Evolutionary conservation across 2,329 filamentous ascomycete species (phyloP), one percentile per base, ranked within the genome.

Genomic region (Cercospora berteroae): DNA sequence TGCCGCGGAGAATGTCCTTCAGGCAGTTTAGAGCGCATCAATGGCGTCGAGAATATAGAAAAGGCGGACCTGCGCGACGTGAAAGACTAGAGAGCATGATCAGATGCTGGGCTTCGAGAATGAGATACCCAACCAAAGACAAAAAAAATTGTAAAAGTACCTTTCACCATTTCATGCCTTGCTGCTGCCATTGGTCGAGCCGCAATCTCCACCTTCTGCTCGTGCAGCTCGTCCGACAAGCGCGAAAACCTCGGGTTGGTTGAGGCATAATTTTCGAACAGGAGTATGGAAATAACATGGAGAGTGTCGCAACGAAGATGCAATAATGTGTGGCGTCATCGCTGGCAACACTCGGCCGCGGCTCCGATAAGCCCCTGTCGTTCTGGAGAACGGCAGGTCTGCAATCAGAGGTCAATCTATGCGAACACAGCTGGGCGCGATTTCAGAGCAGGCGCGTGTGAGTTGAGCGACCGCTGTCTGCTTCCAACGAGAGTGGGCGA

Each of bases 1-100:
- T 27, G 68, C 60, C 10, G 73, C 73, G 29, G 66, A 69, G 23
- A 71, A 70, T 27, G 72, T 74, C 4, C 67, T 74, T 29, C 64
- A 67, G 52, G 67, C 68, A 29, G 62, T 73, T 25, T 72, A 67
- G 48, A 27, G n/a, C 25, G 13, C 25, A 10, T 27, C 20, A 5
- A 18, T n/a, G n/a, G 23, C 2, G 18, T 39, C 25, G 5, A 5
- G 23, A 9, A 5, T n/a, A 25, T 8, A 27, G 25, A 33, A 57
- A n/a, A 57, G 52, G 9, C 44, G 20, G 18, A 23, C 7, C 10
- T 6, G 18, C 20, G 18, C 13, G 44, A 10, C 18, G 44, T 50
- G 44, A 23, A 50, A 23, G 44, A 25, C 9, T 23, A 23, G 12
- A 23, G 44, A 23, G 20, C 10, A 50, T 23, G 44, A 20, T 50